Conservation (phyloP, 345 rosid species). For the Acer yangbiense region DNA sequence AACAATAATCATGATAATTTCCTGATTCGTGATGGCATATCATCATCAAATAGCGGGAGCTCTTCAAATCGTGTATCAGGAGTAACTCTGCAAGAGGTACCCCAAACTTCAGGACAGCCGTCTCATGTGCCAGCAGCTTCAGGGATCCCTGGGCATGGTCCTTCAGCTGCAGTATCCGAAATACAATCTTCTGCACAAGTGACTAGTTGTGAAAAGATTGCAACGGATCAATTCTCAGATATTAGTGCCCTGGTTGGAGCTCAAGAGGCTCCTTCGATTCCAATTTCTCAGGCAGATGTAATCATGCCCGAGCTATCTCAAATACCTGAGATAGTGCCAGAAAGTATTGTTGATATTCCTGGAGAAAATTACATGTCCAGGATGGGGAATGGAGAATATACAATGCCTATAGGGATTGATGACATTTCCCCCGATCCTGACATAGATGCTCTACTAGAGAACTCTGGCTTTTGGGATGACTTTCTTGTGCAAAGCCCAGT, state of each 20-base stretch:
- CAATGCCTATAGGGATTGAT: conserved; percentile 54
- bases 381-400: conserved; percentile 40
- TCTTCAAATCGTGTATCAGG: conserved; percentile 53
- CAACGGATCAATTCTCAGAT: conserved; percentile 44
- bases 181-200: conserved; percentile 39
- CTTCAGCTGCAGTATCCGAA: conserved; percentile 49
- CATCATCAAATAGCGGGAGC: conserved; percentile 46
- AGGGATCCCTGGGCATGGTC: conserved; percentile 29
- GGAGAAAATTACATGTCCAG: conserved; percentile 44
- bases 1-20: conserved; percentile 48
- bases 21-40: conserved; percentile 47
- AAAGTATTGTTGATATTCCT: conserved; percentile 40
- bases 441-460: conserved; percentile 60
- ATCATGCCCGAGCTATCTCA: conserved; percentile 50
- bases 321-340: conserved; percentile 53
- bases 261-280: conserved; percentile 35
- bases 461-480: conserved; percentile 60
- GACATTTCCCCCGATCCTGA: conserved; percentile 60
- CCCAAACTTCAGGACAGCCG: conserved; percentile 52
- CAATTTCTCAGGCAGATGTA: conserved; percentile 46
- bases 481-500: conserved; percentile 51
- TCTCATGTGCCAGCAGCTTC: conserved; percentile 30
- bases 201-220: conserved; percentile 46
- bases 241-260: conserved; percentile 30
- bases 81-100: conserved; percentile 81